Percentiles rank a stretch among this genome's conserved stretches.
Evolutionary conservation across 108 stramenopile genomes (phyloP).

Genomic region (Cyclotella cryptica): DNA sequence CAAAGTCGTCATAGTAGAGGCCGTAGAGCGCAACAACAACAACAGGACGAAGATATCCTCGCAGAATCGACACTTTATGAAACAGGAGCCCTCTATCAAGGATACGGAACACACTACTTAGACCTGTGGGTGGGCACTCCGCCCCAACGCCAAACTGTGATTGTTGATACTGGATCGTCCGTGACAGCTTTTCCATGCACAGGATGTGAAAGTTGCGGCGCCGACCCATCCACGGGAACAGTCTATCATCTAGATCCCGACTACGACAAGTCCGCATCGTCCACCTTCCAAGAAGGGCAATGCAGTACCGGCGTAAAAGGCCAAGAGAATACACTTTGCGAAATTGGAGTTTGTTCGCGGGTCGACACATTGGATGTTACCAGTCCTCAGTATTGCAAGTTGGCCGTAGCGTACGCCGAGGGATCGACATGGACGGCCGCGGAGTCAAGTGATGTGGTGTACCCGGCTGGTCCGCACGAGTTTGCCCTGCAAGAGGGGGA

Average conservation of each 20-base stretch:
- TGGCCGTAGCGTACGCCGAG: slow-evolving; percentile 59
- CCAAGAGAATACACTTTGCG: slow-evolving; percentile 1
- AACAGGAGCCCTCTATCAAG: slow-evolving; percentile 59
- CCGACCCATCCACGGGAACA: slow-evolving; percentile 5
- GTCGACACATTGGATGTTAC: not conserved
- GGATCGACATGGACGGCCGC: slow-evolving; percentile 69
- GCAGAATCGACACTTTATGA: slow-evolving; percentile 19
- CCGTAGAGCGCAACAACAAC: not conserved
- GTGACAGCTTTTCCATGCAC: slow-evolving; percentile 91
- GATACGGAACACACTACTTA: slow-evolving; percentile 91
- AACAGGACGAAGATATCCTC: slow-evolving; percentile 5
- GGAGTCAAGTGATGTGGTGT: slow-evolving; percentile 58
- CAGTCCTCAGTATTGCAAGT: slow-evolving; percentile 12
- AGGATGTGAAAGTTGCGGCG: slow-evolving; percentile 78
- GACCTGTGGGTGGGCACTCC: slow-evolving; percentile 91
- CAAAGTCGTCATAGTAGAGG: not conserved
- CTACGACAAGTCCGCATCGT: slow-evolving; percentile 47
- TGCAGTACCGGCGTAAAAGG: not conserved
- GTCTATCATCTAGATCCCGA: slow-evolving; percentile 78
- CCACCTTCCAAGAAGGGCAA: slow-evolving; percentile 40
- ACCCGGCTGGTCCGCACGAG: slow-evolving; percentile 58
- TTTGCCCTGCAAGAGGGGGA: slow-evolving; percentile 7
- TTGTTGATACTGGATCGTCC: slow-evolving; percentile 90
- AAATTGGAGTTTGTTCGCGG: slow-evolving; percentile 30
- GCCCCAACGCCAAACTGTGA: slow-evolving; percentile 90